A percentile compares a stretch with the other conserved stretches of the same genome.
phyloP scores from a whole-genome alignment of 441 rosid species.

The Corymbia citriodora region DNA sequence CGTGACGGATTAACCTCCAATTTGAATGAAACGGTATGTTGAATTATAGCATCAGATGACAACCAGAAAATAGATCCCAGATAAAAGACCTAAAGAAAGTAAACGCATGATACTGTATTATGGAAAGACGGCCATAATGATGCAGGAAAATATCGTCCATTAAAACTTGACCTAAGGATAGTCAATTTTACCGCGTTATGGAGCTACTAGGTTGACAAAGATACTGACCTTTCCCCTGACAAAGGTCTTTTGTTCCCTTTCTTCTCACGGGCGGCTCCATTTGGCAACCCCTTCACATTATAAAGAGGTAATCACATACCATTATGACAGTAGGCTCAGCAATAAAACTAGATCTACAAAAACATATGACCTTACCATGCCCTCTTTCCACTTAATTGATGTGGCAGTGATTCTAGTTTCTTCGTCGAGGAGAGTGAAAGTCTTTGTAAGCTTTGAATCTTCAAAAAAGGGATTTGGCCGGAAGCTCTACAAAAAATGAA shows the following conservation, averaged over 20 bases:
- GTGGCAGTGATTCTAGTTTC: slow-evolving; percentile 76
- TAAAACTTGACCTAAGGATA: background rate
- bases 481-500: slow-evolving; percentile 50
- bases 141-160: background rate
- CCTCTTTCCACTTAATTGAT: slow-evolving; percentile 89
- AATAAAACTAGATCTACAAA: background rate
- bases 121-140: background rate
- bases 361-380: slow-evolving; percentile 45
- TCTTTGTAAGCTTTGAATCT: slow-evolving; percentile 73
- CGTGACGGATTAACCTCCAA: background rate
- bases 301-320: slow-evolving; percentile 4
- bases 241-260: slow-evolving; percentile 80
- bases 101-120: background rate
- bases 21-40: background rate
- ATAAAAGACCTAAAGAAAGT: background rate
- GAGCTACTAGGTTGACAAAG: background rate
- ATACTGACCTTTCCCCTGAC: slow-evolving; percentile 59
- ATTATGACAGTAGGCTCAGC: background rate
- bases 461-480: slow-evolving; percentile 80
- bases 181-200: background rate
- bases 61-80: background rate
- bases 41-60: background rate
- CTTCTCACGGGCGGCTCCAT: slow-evolving; percentile 80
- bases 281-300: slow-evolving; percentile 62
- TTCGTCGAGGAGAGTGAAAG: slow-evolving; percentile 78